Conservation (phyloP, 2,329 filamentous ascomycete species). For the Trichoderma hamatum region DNA sequence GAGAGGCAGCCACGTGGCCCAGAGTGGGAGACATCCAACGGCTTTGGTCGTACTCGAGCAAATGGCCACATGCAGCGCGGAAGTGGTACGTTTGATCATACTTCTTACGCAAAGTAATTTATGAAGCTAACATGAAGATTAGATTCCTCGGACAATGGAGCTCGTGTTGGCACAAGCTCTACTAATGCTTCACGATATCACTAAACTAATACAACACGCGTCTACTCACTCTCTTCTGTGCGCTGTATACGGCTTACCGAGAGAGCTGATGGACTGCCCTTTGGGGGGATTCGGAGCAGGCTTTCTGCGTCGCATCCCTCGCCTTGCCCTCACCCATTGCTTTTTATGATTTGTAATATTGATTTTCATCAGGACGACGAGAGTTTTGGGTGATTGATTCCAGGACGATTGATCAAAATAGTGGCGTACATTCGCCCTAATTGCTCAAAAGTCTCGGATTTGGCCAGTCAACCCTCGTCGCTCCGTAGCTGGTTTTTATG, state of each 20-base stretch:
- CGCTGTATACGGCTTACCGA: not conserved
- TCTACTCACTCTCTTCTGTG: conserved; percentile 14
- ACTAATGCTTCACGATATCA: conserved; percentile 44
- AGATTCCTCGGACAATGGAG: conserved; percentile 51
- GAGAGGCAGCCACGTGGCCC: conserved; percentile 67
- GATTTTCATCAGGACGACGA: conserved; percentile 32
- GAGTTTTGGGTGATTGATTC: conserved; percentile 32
- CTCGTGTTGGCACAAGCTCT: conserved; percentile 43
- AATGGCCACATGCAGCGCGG: conserved; percentile 65
- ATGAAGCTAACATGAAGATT: conserved; percentile 29
- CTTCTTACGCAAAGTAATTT: not conserved
- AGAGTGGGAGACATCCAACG: conserved; percentile 59
- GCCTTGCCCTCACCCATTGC: conserved; percentile 34
- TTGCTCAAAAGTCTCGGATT: not conserved
- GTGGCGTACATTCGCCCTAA: not conserved
- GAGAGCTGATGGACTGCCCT: conserved; percentile 21
- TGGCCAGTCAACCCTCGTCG: not conserved
- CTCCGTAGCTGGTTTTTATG: conserved; percentile 34
- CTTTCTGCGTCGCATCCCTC: conserved; percentile 26
- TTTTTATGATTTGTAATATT: conserved; percentile 46
- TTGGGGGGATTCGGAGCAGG: conserved; percentile 8
- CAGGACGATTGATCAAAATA: not conserved
- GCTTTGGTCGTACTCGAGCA: conserved; percentile 58
- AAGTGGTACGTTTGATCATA: conserved; percentile 54
- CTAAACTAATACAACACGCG: conserved; percentile 31